Evolutionary conservation across 768 basidiomycete species (phyloP).

Genomic region (Nidula microcarpa): DNA sequence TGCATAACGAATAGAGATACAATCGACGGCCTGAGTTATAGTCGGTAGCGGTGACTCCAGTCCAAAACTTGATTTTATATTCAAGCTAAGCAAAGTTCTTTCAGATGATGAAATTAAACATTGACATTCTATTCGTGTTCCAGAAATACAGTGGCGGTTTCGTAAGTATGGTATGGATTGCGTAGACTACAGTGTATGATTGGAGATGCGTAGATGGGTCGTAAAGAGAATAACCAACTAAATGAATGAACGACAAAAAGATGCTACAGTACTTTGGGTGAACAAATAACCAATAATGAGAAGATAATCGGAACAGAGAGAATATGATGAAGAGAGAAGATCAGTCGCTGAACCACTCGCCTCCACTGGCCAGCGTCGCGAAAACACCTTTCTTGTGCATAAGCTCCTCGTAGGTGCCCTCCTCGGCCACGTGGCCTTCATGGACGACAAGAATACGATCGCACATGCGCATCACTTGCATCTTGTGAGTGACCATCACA

Average conservation of each 20-base stretch:
- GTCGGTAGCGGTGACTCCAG: too few relatives aligned
- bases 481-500: constrained; percentile 91
- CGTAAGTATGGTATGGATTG: background rate
- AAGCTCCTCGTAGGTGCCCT: constrained; percentile 73
- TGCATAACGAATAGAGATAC: too few relatives aligned
- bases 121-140: background rate
- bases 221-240: background rate
- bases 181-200: background rate
- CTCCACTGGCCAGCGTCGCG: constrained; percentile 73
- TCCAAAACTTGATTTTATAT: too few relatives aligned
- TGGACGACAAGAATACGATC: constrained; percentile 82
- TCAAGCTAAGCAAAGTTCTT: too few relatives aligned
- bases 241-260: background rate
- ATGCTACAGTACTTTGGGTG: background rate
- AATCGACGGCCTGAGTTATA: too few relatives aligned
- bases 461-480: constrained; percentile 88
- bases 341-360: constrained; percentile 46
- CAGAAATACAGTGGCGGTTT: background rate
- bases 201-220: background rate
- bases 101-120: too few relatives aligned
- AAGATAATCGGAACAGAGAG: background rate
- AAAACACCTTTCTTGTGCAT: constrained; percentile 68
- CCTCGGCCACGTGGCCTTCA: constrained; percentile 74
- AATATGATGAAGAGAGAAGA: constrained; percentile 5
- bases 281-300: constrained; percentile 3